A percentile compares a stretch with the other conserved stretches of the same genome.
These are phyloP conservation scores for Paramecium octaurelia DNA, from an alignment of 73 alveolate species.

Conservation along the genomic window DNA sequence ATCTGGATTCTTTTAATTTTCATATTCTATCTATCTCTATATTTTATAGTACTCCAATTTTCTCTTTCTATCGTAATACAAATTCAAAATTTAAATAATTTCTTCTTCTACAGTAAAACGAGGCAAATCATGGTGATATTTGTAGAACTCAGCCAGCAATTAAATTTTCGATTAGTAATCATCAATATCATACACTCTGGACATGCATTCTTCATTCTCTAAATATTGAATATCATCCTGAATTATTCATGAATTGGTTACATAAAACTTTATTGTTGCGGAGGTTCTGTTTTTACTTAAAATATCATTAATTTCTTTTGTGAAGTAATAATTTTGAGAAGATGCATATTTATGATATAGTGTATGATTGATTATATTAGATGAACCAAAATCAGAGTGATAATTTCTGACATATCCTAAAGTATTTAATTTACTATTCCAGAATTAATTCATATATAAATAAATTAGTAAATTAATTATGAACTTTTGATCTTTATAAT, in stretches of 20 bases:
- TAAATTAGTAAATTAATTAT: background rate
- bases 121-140: background rate
- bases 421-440: background rate
- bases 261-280: slow-evolving; percentile 13
- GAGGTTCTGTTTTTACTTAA: slow-evolving; percentile 3
- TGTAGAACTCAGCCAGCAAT: slow-evolving; percentile 49
- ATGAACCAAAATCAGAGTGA: background rate
- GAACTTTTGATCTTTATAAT: background rate
- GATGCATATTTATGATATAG: slow-evolving; percentile 55
- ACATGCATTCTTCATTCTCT: slow-evolving; percentile 38
- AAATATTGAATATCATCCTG: background rate
- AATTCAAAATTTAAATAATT: slow-evolving; percentile 16
- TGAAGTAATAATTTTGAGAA: slow-evolving; percentile 53
- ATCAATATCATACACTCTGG: slow-evolving; percentile 10
- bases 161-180: slow-evolving; percentile 40
- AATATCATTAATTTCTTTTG: slow-evolving; percentile 58
- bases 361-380: slow-evolving; percentile 5
- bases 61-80: slow-evolving; percentile 45
- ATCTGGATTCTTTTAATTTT: slow-evolving; percentile 53
- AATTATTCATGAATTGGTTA: background rate
- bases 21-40: slow-evolving; percentile 41
- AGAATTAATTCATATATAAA: background rate
- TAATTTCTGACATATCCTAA: background rate
- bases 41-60: slow-evolving; percentile 50
- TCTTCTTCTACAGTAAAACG: background rate